Evolutionary conservation across 2,329 filamentous ascomycete species (phyloP).

Genomic region (Akanthomyces muscarius): DNA sequence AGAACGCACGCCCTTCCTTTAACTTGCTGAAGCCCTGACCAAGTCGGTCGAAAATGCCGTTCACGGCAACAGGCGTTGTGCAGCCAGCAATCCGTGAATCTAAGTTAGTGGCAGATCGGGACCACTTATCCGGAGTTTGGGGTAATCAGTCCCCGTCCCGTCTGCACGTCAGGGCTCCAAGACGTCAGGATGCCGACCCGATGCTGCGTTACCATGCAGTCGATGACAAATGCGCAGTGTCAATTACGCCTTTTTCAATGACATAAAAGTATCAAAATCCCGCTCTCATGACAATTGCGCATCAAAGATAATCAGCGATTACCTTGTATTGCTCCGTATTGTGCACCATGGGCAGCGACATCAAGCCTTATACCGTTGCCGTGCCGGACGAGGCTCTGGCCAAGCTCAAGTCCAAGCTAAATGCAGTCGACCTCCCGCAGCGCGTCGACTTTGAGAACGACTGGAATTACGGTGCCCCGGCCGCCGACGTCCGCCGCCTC

Average conservation of each 20-base stretch:
- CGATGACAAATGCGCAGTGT: not conserved
- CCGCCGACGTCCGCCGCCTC: constrained; percentile 27
- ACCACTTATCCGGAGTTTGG: constrained; percentile 1
- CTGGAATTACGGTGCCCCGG: constrained; percentile 24
- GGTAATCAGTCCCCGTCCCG: not conserved
- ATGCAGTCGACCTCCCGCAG: constrained; percentile 21
- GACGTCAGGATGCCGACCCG: not conserved
- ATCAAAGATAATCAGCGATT: not conserved
- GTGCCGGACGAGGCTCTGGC: constrained; percentile 25
- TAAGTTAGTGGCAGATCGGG: not conserved
- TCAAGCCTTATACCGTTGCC: constrained; percentile 28
- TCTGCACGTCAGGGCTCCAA: not conserved
- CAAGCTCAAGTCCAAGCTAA: constrained; percentile 26
- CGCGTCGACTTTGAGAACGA: constrained; percentile 18
- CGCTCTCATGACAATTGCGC: not conserved
- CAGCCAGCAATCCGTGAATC: not conserved
- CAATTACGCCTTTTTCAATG: not conserved
- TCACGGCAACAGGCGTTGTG: too few relatives aligned
- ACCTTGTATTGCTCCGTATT: not conserved
- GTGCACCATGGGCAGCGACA: constrained; percentile 16
- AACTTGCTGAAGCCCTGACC: too few relatives aligned
- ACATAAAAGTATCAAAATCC: not conserved
- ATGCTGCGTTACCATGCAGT: not conserved
- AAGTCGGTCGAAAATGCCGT: too few relatives aligned
- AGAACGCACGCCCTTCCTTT: too few relatives aligned